A percentile compares a stretch with the other conserved stretches of the same genome.
phyloP scores from a whole-genome alignment of 2,329 filamentous ascomycete genomes.

The Monosporascus ibericus region DNA sequence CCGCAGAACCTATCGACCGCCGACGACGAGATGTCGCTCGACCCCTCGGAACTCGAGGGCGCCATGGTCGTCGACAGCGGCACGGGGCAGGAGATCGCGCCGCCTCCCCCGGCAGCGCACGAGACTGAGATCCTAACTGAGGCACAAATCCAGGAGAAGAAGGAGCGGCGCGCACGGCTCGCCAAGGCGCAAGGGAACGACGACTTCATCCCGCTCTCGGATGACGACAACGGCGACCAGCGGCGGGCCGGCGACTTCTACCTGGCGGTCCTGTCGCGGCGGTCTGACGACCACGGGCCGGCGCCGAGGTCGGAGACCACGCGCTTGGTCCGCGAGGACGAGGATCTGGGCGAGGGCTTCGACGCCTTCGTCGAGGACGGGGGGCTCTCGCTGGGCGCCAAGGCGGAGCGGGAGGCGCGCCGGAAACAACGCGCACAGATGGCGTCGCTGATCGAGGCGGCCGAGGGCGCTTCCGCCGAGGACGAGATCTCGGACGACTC shows the following conservation, averaged over 20 bases:
- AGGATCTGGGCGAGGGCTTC: conserved; percentile 89
- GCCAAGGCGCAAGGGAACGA: conserved; percentile 46
- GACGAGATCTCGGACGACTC: conserved; percentile 63
- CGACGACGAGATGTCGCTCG: conserved; percentile 49
- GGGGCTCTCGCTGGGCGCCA: conserved; percentile 68
- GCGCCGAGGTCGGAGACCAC: conserved; percentile 54
- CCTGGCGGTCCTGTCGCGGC: conserved; percentile 23
- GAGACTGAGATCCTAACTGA: conserved; percentile 64
- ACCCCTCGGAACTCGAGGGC: conserved; percentile 56
- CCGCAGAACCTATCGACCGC: conserved; percentile 56
- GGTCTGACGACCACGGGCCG: conserved; percentile 31
- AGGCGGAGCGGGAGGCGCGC: conserved; percentile 68
- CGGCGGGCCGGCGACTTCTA: conserved; percentile 24
- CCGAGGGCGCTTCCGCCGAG: conserved; percentile 45
- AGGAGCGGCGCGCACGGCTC: conserved; percentile 76
- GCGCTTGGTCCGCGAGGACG: conserved; percentile 76
- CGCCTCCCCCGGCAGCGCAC: conserved; percentile 11
- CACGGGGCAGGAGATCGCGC: conserved; percentile 27
- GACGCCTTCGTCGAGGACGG: conserved; percentile 88
- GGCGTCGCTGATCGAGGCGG: conserved; percentile 73
- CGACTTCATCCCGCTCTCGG: conserved; percentile 60
- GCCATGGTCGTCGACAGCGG: conserved; percentile 54
- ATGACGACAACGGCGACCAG: conserved; percentile 33
- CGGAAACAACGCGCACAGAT: conserved; percentile 68
- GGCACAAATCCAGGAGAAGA: conserved; percentile 84